Conservation (phyloP, 2,329 filamentous ascomycete species). For the Acrodontium crateriforme region DNA sequence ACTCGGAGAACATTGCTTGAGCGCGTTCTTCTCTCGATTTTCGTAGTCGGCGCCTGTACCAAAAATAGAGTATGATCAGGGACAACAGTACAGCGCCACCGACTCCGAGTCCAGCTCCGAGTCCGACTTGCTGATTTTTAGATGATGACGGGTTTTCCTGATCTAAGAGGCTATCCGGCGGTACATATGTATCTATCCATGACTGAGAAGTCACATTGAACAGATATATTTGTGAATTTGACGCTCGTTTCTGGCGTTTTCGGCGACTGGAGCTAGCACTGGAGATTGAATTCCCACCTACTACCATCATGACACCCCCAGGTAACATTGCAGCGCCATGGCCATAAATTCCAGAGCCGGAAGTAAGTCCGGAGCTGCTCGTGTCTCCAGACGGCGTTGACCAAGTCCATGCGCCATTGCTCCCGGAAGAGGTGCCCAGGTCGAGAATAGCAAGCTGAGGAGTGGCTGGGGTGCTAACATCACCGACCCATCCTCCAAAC, state of each 20-base stretch:
- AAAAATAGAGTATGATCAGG: constrained; percentile 32
- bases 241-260: constrained; percentile 22
- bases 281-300: constrained; percentile 43
- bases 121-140: constrained; percentile 31
- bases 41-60: constrained; percentile 30
- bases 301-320: constrained; percentile 47
- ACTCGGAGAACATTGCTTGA: too few relatives aligned
- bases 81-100: constrained; percentile 29
- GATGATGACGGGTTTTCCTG: constrained; percentile 16
- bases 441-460: constrained; percentile 71
- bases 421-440: constrained; percentile 59
- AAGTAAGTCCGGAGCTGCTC: constrained; percentile 21
- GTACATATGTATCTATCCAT: constrained; percentile 45
- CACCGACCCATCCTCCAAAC: constrained; percentile 85
- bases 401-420: constrained; percentile 53
- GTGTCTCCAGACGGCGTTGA: constrained; percentile 41
- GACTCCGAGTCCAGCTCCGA: constrained; percentile 32
- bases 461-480: constrained; percentile 57
- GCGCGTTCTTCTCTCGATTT: constrained; percentile 31
- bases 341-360: constrained; percentile 42
- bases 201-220: constrained; percentile 48
- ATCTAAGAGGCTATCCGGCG: constrained; percentile 15
- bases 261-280: constrained; percentile 20
- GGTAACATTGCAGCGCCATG: constrained; percentile 49
- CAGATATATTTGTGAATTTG: constrained; percentile 38